Percentiles rank a stretch among this genome's conserved stretches.
phyloP scores from a whole-genome alignment of 164 flowering plant species.

The Piper longum region DNA sequence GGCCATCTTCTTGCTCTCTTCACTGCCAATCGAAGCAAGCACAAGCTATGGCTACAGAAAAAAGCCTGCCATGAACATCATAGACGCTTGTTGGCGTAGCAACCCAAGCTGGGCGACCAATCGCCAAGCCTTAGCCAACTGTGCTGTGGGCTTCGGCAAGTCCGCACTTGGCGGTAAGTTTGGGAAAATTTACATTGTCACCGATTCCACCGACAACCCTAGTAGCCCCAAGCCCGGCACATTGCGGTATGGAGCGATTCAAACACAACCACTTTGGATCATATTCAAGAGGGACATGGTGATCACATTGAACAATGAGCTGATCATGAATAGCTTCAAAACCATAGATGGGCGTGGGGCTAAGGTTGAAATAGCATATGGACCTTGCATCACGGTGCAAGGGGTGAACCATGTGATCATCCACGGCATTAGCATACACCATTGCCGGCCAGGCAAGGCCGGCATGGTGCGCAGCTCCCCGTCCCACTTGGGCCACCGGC shows the following conservation, averaged over 20 bases:
- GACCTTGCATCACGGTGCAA: slow-evolving; percentile 23
- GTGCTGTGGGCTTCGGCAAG: slow-evolving; percentile 22
- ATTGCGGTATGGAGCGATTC: slow-evolving; percentile 21
- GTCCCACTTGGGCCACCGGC: slow-evolving; percentile 10
- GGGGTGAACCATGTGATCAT: slow-evolving; percentile 20
- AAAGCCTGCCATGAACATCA: slow-evolving; percentile 10
- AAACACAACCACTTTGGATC: slow-evolving; percentile 20
- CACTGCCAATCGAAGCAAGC: background rate
- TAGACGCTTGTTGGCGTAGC: slow-evolving; percentile 17
- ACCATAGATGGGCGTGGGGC: slow-evolving; percentile 28
- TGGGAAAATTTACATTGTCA: slow-evolving; percentile 15
- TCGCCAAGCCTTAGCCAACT: slow-evolving; percentile 16
- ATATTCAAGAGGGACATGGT: slow-evolving; percentile 16
- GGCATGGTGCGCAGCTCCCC: slow-evolving; percentile 14
- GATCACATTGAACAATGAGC: slow-evolving; percentile 17
- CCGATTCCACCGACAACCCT: slow-evolving; percentile 15
- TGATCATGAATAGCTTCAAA: slow-evolving; percentile 19
- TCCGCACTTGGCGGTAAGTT: slow-evolving; percentile 14
- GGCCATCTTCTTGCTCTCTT: background rate
- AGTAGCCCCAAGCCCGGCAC: slow-evolving; percentile 20
- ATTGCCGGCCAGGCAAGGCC: slow-evolving; percentile 13
- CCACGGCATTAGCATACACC: slow-evolving; percentile 19
- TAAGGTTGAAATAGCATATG: slow-evolving; percentile 20
- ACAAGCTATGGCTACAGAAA: background rate
- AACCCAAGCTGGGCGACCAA: slow-evolving; percentile 14